phyloP scores from a whole-genome alignment of 768 basidiomycete species.

The Phylloporus sp. region DNA sequence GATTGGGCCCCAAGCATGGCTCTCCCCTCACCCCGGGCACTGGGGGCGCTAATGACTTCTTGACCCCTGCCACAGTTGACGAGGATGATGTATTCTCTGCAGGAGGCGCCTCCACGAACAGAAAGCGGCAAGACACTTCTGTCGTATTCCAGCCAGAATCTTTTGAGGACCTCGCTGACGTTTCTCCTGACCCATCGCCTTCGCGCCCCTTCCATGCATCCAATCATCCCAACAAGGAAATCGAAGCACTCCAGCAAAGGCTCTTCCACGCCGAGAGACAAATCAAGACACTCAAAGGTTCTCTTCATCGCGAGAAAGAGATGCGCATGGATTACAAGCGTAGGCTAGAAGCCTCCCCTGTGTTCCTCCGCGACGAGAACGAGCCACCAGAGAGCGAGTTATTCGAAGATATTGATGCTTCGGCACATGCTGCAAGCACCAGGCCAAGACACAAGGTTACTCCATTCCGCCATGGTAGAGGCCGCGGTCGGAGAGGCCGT shows the following conservation, averaged over 20 bases:
- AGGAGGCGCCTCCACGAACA: constrained; percentile 60
- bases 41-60: constrained; percentile 42
- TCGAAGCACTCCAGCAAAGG: constrained; percentile 75
- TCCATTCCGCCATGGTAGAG: constrained; percentile 49
- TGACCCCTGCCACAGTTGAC: constrained; percentile 54
- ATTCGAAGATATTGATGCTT: constrained; percentile 45
- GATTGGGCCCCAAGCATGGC: constrained; percentile 57
- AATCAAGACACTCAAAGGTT: constrained; percentile 75
- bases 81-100: constrained; percentile 66
- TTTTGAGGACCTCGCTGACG: constrained; percentile 44
- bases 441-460: constrained; percentile 43
- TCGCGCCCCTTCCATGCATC: constrained; percentile 61
- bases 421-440: constrained; percentile 30
- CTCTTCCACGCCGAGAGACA: constrained; percentile 86
- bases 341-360: constrained; percentile 44
- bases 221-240: constrained; percentile 75
- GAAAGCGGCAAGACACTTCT: constrained; percentile 53
- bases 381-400: constrained; percentile 38
- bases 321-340: constrained; percentile 64
- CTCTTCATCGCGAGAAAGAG: constrained; percentile 80
- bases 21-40: constrained; percentile 69
- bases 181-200: constrained; percentile 64
- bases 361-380: constrained; percentile 35
- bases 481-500: constrained; percentile 49
- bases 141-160: constrained; percentile 43